Base-by-base conservation (phyloP, 169 alveolate genomes). In the Theileria luwenshuni region DNA sequence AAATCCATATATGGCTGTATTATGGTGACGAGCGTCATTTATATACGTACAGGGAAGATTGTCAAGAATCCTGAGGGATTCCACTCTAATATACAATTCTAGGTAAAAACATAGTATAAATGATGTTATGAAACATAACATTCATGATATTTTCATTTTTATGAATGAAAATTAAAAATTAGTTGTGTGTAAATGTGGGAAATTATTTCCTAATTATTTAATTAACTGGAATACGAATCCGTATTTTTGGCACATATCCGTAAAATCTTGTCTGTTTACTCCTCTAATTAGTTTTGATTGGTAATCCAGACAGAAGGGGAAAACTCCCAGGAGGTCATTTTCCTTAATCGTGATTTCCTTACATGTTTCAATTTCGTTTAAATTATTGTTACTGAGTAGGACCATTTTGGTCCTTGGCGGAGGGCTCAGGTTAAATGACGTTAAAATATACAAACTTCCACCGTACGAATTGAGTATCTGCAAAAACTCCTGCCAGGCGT, bases 381-480 rank as follows among this genome's bases (percentile, higher is more conserved):
- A 56, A 15, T 25, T 56, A 21, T 15, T n/a, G 65, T 25, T 23
- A 43, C 38, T n/a, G 30, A 56, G 30, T 15, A 56, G 38, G 38
- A 56, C 65, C 28, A 89, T 43, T 38, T 47, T 74, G 23, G 74
- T 63, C 62, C 58, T 81, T 0, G 94, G 92, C 1, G 94, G 94
- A 3, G 94, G 94, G 13, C 85, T 77, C 28, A 83, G 73, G 3
- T 59, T 77, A 32, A 84, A 84, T n/a, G 90, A 90, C 33, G 80
- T 83, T 38, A 89, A 52, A n/a, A 89, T 72, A 54, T 89, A 89
- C 32, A 85, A 38, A n/a, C 48, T 51, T 13, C 92, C 91, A 38
- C 83, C 72, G 76, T 45, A 58, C 32, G 83, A 61, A 33, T 33
- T 69, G 45, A 83, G 64, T 28, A 84, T 48, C 38, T 84, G 84